These are phyloP conservation scores for Hura crepitans DNA, from an alignment of 441 rosid genomes.

Conservation along the genomic window DNA sequence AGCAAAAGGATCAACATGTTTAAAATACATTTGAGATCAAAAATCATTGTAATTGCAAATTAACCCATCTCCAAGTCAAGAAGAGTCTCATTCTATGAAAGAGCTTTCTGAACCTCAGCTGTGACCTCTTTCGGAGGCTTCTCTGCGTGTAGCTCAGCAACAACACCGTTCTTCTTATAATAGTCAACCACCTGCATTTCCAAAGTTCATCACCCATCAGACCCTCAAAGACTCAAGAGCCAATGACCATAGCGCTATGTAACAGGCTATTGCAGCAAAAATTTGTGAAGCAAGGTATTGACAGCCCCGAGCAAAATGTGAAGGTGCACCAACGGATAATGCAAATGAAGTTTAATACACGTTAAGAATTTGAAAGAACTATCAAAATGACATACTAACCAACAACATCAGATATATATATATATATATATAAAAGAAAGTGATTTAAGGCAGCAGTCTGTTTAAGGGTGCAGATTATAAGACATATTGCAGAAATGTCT, in stretches of 20 bases:
- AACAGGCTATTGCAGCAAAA: neutral
- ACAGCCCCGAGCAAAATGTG: neutral
- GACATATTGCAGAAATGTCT: too few relatives aligned
- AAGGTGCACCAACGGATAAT: neutral
- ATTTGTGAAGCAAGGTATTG: neutral
- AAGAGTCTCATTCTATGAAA: constrained; percentile 32
- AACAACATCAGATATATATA: neutral
- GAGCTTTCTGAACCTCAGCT: constrained; percentile 66
- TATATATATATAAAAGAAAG: too few relatives aligned
- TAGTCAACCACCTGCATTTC: constrained; percentile 70
- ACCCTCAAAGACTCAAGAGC: neutral
- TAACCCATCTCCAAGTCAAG: neutral
- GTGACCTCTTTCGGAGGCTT: constrained; percentile 76
- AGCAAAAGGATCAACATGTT: constrained; percentile 10
- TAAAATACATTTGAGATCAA: constrained; percentile 21
- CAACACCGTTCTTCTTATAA: constrained; percentile 60
- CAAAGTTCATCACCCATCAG: constrained; percentile 1
- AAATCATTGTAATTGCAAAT: neutral
- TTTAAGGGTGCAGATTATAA: too few relatives aligned
- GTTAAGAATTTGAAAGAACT: neutral
- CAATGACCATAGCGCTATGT: neutral
- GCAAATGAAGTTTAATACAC: neutral
- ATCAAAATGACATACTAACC: neutral
- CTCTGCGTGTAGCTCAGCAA: constrained; percentile 75
- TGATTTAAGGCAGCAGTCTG: neutral